A percentile compares a stretch with the other conserved stretches of the same genome.
These are phyloP conservation scores for Typha latifolia DNA, from an alignment of 176 grass and related monocot genomes.

Conservation along the genomic window DNA sequence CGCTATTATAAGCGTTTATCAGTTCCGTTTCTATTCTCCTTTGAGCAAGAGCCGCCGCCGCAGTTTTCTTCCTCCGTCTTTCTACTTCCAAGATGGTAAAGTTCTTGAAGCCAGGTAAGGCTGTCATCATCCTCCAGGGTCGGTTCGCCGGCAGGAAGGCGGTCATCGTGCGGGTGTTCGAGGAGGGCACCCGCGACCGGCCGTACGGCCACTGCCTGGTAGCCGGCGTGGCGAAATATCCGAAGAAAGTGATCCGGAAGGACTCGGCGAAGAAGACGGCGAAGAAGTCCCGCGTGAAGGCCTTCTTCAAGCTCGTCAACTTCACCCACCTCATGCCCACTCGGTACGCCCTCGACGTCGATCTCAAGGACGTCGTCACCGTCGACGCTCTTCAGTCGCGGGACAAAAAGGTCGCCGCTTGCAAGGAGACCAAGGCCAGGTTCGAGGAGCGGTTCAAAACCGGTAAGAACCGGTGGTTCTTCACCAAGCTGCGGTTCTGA, in stretches of 20 bases:
- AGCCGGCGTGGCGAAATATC: constrained; percentile 44
- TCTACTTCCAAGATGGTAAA: constrained; percentile 34
- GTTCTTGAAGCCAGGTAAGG: constrained; percentile 54
- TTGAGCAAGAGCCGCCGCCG: background rate
- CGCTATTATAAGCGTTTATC: too few relatives aligned
- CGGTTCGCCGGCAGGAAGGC: constrained; percentile 46
- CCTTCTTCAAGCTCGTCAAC: constrained; percentile 63
- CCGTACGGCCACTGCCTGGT: constrained; percentile 65
- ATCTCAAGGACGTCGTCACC: constrained; percentile 44
- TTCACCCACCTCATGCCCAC: constrained; percentile 77
- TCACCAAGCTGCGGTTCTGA: constrained; percentile 63
- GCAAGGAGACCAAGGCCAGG: constrained; percentile 48
- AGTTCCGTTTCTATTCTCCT: background rate
- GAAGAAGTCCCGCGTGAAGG: constrained; percentile 68
- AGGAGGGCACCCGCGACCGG: constrained; percentile 57
- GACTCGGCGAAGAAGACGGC: constrained; percentile 61
- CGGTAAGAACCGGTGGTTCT: constrained; percentile 71
- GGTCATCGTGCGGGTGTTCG: constrained; percentile 55
- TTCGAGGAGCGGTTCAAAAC: constrained; percentile 65
- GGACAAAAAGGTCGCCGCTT: constrained; percentile 50
- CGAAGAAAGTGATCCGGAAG: constrained; percentile 60
- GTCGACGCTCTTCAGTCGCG: constrained; percentile 30
- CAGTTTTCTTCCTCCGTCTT: too few relatives aligned
- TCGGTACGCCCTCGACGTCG: constrained; percentile 55
- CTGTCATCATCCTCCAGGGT: constrained; percentile 46